Evolutionary conservation across 805 yeast genomes (phyloP).

Genomic region (Saitoella complicata): DNA sequence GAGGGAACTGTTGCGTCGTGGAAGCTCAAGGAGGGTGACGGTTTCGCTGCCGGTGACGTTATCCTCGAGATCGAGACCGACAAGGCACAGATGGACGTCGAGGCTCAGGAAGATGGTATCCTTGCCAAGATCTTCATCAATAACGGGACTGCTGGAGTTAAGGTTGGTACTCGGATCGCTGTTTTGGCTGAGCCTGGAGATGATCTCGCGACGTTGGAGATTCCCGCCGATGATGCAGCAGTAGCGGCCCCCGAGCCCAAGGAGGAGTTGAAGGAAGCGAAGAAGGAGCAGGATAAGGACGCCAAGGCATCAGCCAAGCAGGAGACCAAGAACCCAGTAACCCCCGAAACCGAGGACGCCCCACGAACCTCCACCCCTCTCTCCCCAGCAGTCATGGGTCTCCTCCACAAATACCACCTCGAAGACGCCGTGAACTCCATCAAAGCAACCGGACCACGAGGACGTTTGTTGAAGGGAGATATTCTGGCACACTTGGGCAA

Average conservation of each 20-base stretch:
- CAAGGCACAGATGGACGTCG: slow-evolving; percentile 95
- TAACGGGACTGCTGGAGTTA: slow-evolving; percentile 64
- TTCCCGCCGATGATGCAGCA: slow-evolving; percentile 28
- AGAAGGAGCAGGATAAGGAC: background rate
- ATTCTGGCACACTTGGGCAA: slow-evolving; percentile 69
- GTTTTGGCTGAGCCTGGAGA: slow-evolving; percentile 77
- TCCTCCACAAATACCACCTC: slow-evolving; percentile 46
- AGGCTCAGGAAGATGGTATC: slow-evolving; percentile 91
- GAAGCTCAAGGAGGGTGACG: slow-evolving; percentile 65
- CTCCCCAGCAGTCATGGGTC: slow-evolving; percentile 61
- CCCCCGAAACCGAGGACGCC: background rate
- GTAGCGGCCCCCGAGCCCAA: slow-evolving; percentile 2
- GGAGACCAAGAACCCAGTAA: background rate
- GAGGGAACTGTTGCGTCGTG: slow-evolving; percentile 84
- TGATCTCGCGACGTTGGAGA: slow-evolving; percentile 46
- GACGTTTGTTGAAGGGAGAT: slow-evolving; percentile 80
- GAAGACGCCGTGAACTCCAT: slow-evolving; percentile 60
- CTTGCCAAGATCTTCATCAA: slow-evolving; percentile 54
- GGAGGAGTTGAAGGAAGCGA: slow-evolving; percentile 2
- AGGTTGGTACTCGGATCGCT: slow-evolving; percentile 85
- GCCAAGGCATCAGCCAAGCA: background rate
- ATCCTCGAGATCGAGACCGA: slow-evolving; percentile 91
- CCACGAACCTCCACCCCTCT: slow-evolving; percentile 22
- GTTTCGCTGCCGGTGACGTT: slow-evolving; percentile 75
- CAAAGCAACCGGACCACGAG: slow-evolving; percentile 76